Conservation (phyloP, 192 early-diverging fungal genomes). For the Coemansia sp. region DNA sequence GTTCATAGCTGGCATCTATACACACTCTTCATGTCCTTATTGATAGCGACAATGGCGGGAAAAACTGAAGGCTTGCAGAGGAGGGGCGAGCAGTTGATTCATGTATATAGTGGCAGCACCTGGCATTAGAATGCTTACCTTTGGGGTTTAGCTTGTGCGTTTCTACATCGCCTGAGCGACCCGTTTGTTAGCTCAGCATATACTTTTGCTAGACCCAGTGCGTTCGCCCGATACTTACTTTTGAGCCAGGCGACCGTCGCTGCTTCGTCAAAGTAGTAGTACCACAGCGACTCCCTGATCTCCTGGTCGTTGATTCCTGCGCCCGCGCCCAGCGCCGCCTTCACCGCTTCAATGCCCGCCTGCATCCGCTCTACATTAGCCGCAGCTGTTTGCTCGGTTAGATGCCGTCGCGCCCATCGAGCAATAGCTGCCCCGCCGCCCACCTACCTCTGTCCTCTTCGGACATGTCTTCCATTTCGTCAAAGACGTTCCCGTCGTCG, state of each 20-base stretch:
- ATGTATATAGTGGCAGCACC: no score
- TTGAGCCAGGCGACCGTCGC: conserved; percentile 62
- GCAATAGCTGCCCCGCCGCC: background rate
- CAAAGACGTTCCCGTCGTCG: conserved; percentile 19
- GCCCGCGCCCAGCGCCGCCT: conserved; percentile 55
- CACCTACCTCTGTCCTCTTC: conserved; percentile 40
- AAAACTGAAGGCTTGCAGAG: background rate
- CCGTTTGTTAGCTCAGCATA: background rate
- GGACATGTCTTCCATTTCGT: conserved; percentile 46
- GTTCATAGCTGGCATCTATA: conserved; percentile 1
- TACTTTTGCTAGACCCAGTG: background rate
- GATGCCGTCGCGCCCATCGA: background rate
- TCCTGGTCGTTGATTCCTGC: conserved; percentile 56
- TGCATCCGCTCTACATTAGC: conserved; percentile 45
- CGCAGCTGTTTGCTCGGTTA: background rate
- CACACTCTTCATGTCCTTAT: background rate
- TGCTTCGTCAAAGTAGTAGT: conserved; percentile 68
- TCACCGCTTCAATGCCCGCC: conserved; percentile 57
- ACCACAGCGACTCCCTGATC: conserved; percentile 68
- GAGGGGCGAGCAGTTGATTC: no score
- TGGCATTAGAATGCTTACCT: no score
- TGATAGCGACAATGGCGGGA: no score
- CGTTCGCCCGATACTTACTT: conserved; percentile 52
- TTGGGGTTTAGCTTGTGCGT: conserved; percentile 35
- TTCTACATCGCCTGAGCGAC: conserved; percentile 15